Base-by-base conservation (phyloP, 257 asterid species). In the Cynanchum wilfordii region DNA sequence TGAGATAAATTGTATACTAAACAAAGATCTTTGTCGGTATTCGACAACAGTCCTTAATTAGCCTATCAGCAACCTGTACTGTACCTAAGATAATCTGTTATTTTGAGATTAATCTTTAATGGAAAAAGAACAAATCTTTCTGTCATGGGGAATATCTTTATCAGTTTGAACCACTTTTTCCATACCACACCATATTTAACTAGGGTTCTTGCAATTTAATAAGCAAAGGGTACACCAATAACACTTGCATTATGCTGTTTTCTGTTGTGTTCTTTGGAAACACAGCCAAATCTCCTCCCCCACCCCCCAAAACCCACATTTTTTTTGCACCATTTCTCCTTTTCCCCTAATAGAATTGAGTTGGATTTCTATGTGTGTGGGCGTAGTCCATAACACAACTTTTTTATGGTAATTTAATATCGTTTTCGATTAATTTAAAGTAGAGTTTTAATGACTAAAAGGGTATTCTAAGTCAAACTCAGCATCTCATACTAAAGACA, bases 21-120 rank as follows among this genome's bases (percentile, higher is more conserved):
- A 68, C 30, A 77, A 79, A 83, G 81, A 38, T 70, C 66, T 33
- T 59, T 62, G 71, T 52, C 69, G 82, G 79, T 73, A 79, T 76
- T 73, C 64, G 69, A 58, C 55, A 73, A 58, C 67, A 50, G 59
- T 73, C 68, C 45, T 68, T 12, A 30, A 63, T 65, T 50, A 27
- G 52, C 63, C 75, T 77, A 71, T 73, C 64, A 49, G 38, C 71
- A 50, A 7, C 25, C 59, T 33, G 38, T 33, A 33, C 71, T 64
- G 65, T 29, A 22, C 19, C 22, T 82, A 73, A 20, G 50, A 73
- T 78, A 66, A 63, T 66, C 59, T 82, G 72, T 60, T 60, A 44
- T 78, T 44, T 56, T 51, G 83, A n/a, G 59, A 24, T 27, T 49
- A 51, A 17, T n/a, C 0, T 36, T 58, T 71, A 66, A 42, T 75